Evolutionary conservation across 2,329 filamentous ascomycete species (phyloP), one percentile per base, ranked within the genome.

Genomic region (Chaetomium olivaceum): DNA sequence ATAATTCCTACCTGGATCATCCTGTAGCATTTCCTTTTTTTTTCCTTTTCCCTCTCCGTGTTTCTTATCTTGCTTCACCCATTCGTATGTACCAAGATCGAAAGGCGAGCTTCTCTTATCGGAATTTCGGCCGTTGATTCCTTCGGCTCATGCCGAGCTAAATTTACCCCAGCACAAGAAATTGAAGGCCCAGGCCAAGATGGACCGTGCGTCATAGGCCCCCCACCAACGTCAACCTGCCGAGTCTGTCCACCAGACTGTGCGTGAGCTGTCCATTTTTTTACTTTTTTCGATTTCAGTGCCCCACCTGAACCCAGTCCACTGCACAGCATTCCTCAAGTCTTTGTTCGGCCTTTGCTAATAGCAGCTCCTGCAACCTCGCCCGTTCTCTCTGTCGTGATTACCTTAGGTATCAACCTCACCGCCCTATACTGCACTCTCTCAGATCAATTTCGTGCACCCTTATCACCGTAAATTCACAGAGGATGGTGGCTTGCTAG

Each of bases 401-500:
- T 19, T 54, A 25, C 12, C 50, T 3, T 33, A n/a, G 29, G 25
- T 46, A 36, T 51, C 27, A 16, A 43, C 39, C 33, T 21, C 27
- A 23, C 43, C 29, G n/a, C 50, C 4, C 19, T 39, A 23, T 14
- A 6, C 31, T 54, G n/a, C 33, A 29, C 29, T 55, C 25, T 4
- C 23, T 52, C 48, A 16, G 12, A 29, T 21, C 25, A 23, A 58
- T 52, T 39, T 16, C 50, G 16, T 21, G 16, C 16, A 6, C 43
- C 19, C 21, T 19, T 46, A 9, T n/a, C 46, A 16, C 43, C 21
- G 46, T 54, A 46, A 57, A 23, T 36, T 29, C 25, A 39, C 65
- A 51, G 61, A 65, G 52, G 50, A 73, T 70, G 70, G 65, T 56
- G 64, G 67, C 69, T 65, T 67, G 66, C 69, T 72, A 67, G 29